Percentiles rank a stretch among this genome's conserved stretches.
These are phyloP conservation scores for Exophiala xenobiotica DNA, from an alignment of 2,329 filamentous ascomycete species.

Conservation along the genomic window DNA sequence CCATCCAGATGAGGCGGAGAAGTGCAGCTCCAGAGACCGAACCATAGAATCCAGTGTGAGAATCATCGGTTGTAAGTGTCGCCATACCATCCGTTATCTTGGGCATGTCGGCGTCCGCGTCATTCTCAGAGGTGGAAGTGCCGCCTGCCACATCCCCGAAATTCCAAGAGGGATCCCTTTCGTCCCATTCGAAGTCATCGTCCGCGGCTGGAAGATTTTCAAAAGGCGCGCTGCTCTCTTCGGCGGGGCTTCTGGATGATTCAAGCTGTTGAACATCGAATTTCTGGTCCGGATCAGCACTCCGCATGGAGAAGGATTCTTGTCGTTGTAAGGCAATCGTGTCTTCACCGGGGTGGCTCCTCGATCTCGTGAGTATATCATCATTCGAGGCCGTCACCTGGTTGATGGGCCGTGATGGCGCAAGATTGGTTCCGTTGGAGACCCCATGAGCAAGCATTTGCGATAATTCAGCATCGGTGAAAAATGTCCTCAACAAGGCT, in stretches of 20 bases:
- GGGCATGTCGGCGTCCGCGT: slow-evolving; percentile 15
- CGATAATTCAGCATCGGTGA: slow-evolving; percentile 21
- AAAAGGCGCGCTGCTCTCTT: slow-evolving; percentile 7
- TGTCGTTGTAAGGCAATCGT: neutral
- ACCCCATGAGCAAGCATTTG: slow-evolving; percentile 24
- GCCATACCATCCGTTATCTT: slow-evolving; percentile 27
- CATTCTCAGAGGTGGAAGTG: neutral
- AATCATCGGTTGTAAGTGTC: slow-evolving; percentile 24
- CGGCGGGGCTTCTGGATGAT: neutral
- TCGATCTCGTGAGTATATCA: neutral
- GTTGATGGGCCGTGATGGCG: neutral
- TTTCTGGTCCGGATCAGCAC: slow-evolving; percentile 5
- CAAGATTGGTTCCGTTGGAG: slow-evolving; percentile 2
- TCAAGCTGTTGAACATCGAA: slow-evolving; percentile 11
- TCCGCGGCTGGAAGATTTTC: slow-evolving; percentile 22
- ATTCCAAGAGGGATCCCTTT: slow-evolving; percentile 22
- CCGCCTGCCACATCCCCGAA: slow-evolving; percentile 9
- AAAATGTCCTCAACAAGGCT: slow-evolving; percentile 19
- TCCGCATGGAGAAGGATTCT: slow-evolving; percentile 2
- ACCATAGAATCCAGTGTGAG: slow-evolving; percentile 24
- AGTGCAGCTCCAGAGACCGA: slow-evolving; percentile 25
- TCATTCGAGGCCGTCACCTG: neutral
- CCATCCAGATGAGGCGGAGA: slow-evolving; percentile 24
- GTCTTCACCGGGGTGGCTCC: neutral
- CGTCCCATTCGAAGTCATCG: slow-evolving; percentile 28